phyloP scores from a whole-genome alignment of 352 stramenopile species.

The Phytophthora sansomeana region DNA sequence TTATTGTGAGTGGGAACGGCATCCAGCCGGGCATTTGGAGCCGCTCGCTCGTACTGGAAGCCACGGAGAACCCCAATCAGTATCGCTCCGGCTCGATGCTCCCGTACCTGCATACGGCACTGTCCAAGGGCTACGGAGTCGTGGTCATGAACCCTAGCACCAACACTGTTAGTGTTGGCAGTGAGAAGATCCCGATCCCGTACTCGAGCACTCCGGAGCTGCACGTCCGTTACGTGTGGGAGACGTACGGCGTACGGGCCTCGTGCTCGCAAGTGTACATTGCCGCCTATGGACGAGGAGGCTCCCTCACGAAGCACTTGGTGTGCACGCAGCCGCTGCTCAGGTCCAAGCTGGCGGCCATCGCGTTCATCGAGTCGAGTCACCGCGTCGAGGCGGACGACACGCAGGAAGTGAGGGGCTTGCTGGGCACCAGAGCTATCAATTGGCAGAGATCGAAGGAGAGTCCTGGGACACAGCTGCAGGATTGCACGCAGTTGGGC shows the following conservation, averaged over 20 bases:
- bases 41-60: constrained; percentile 81
- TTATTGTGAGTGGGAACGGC: constrained; percentile 85
- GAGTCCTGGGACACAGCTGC: constrained; percentile 68
- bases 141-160: constrained; percentile 86
- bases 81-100: constrained; percentile 88
- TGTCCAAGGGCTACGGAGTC: constrained; percentile 83
- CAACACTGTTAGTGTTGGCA: constrained; percentile 76
- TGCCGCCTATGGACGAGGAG: constrained; percentile 76
- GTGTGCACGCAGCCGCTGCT: constrained; percentile 75
- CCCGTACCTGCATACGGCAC: constrained; percentile 79
- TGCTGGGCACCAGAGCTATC: constrained; percentile 78
- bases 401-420: constrained; percentile 66
- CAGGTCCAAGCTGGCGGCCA: constrained; percentile 67
- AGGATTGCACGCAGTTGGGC: constrained; percentile 74
- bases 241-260: constrained; percentile 77
- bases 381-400: constrained; percentile 75
- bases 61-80: constrained; percentile 71
- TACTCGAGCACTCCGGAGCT: constrained; percentile 79
- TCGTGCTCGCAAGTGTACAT: constrained; percentile 85
- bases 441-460: constrained; percentile 86
- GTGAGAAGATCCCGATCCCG: constrained; percentile 80
- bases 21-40: constrained; percentile 90
- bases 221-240: constrained; percentile 86
- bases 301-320: constrained; percentile 77
- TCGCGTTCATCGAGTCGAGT: constrained; percentile 87